Percentiles rank a stretch among this genome's conserved stretches.
Conservation (phyloP, 257 asterid species). For the Oldenlandia corymbosa region DNA sequence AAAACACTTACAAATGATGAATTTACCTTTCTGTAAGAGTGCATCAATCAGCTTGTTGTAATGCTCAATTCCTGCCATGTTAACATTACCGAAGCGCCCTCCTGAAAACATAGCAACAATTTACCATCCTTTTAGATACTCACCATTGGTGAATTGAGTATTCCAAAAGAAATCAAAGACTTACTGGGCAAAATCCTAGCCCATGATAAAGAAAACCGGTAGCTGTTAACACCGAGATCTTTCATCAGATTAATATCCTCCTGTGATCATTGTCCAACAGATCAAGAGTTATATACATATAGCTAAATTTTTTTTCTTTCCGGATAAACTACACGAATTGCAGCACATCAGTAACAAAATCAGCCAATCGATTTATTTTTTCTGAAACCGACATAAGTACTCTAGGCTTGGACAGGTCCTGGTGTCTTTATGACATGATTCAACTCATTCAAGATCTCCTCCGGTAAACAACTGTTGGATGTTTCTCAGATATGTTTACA, state of each 20-base stretch:
- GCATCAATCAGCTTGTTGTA: slow-evolving; percentile 55
- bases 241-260: slow-evolving; percentile 59
- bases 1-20: neutral
- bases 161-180: slow-evolving; percentile 4
- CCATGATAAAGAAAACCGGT: slow-evolving; percentile 67
- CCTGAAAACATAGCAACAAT: slow-evolving; percentile 32
- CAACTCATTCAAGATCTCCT: neutral
- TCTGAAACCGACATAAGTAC: neutral
- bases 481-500: neutral
- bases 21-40: slow-evolving; percentile 39
- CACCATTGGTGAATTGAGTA: neutral
- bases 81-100: slow-evolving; percentile 50
- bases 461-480: neutral
- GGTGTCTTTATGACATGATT: neutral
- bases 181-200: slow-evolving; percentile 67
- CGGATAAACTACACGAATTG: neutral
- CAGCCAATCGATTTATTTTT: neutral
- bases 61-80: slow-evolving; percentile 47
- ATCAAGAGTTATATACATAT: neutral
- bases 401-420: too few species aligned
- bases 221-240: slow-evolving; percentile 53
- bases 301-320: neutral
- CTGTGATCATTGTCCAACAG: slow-evolving; percentile 25
- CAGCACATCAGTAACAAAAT: too few species aligned
- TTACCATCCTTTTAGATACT: neutral